Base-by-base conservation (phyloP, 1,284 basidiomycete genomes). In the Cystobasidium sp. region DNA sequence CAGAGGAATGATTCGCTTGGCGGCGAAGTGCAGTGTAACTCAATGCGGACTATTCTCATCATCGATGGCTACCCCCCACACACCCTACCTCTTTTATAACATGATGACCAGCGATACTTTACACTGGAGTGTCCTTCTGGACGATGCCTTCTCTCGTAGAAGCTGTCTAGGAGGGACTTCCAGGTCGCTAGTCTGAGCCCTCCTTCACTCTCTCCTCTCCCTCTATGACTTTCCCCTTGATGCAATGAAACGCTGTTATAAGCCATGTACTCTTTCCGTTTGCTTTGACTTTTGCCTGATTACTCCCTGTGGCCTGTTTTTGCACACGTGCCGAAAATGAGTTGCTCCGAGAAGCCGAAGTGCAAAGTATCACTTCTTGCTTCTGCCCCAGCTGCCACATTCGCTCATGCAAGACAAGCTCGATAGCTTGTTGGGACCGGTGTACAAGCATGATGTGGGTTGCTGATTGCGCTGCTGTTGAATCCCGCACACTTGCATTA, bases 41-140 rank as follows among this genome's bases (percentile, higher is more conserved):
- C 68, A 69, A 69, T 69, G 55, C 68, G 68, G 68, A 69, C 68
- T 69, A 69, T 61, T 69, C 68, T 69, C 55, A 59, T 61, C 68
- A 16, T 41, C 68, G 68, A 69, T 69, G 68, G 68, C 58, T 59
- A 43, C 24, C 66, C 31, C 12, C 16, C 18, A 31, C 37, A 14
- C n/a, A 20, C 43, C 31, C n/a, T 16, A 20, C 22, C n/a, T n/a
- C 44, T 24, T 52, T 59, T 51, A 8, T 58, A n/a, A 55, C 31
- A 61, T 69, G 68, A 69, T 69, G 68, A 69, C 68, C 43, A n/a
- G 68, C 52, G 52, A 53, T 39, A 51, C 18, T 22, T 10, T 24
- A 39, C 53, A 41, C 51, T 47, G 64, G 64, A 63, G 20, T 6
- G 44, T 53, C 24, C 5, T 49, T 6, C 8, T 1, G 16, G 5